These are phyloP conservation scores for Zygosaccharomyces siamensis DNA, from an alignment of 805 yeast genomes.

Conservation along the genomic window DNA sequence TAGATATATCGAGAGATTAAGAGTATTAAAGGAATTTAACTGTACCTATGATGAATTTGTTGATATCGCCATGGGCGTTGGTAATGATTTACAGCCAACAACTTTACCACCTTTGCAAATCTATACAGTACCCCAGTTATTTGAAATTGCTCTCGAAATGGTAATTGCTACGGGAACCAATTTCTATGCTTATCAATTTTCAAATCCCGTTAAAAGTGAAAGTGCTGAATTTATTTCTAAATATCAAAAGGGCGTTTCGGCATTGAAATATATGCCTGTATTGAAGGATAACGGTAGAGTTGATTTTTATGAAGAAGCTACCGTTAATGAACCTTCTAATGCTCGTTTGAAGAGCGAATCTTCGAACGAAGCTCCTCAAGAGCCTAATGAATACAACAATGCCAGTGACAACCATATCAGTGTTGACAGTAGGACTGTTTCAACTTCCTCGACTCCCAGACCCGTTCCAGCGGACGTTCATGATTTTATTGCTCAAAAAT, in stretches of 20 bases:
- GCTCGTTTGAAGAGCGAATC: not conserved
- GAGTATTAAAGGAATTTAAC: slow-evolving; percentile 55
- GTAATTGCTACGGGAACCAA: slow-evolving; percentile 40
- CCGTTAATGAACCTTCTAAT: slow-evolving; percentile 1
- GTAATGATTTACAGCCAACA: slow-evolving; percentile 67
- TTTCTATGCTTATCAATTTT: slow-evolving; percentile 45
- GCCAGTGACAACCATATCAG: slow-evolving; percentile 4
- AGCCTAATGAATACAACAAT: not conserved
- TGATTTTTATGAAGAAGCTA: slow-evolving; percentile 47
- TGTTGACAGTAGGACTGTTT: not conserved
- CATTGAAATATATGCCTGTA: slow-evolving; percentile 70
- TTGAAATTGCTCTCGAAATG: slow-evolving; percentile 38
- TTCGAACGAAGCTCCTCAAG: slow-evolving; percentile 3
- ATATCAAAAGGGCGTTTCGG: slow-evolving; percentile 64
- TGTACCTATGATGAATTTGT: slow-evolving; percentile 61
- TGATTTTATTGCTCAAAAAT: slow-evolving; percentile 73
- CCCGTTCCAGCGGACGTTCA: slow-evolving; percentile 71
- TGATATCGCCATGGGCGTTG: slow-evolving; percentile 74
- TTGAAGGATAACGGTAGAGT: slow-evolving; percentile 64
- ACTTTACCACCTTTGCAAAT: slow-evolving; percentile 48
- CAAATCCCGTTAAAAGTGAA: slow-evolving; percentile 36
- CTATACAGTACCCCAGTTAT: slow-evolving; percentile 30
- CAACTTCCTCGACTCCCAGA: slow-evolving; percentile 13
- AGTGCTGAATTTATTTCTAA: slow-evolving; percentile 38
- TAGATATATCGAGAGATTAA: slow-evolving; percentile 55